phyloP scores from a whole-genome alignment of 208 protist genomes.

The Leishmania tarentolae region DNA sequence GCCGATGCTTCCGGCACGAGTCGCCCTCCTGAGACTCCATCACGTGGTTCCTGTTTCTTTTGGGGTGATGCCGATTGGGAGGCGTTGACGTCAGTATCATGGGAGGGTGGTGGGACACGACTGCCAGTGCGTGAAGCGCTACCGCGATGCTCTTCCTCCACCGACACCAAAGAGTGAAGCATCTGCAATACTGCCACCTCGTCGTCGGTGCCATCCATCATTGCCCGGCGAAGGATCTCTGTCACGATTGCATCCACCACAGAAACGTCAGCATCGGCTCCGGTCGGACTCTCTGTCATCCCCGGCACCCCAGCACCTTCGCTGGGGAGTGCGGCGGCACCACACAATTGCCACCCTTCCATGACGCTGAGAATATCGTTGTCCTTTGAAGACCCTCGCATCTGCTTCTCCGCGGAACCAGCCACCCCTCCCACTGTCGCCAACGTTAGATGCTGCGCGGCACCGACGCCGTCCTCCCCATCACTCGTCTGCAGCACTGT shows the following conservation, averaged over 20 bases:
- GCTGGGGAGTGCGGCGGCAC: neutral
- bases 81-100: neutral
- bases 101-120: neutral
- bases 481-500: conserved; percentile 47
- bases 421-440: no score
- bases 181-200: neutral
- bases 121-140: neutral
- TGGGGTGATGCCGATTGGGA: neutral
- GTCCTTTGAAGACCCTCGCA: conserved; percentile 11
- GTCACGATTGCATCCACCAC: conserved; percentile 12
- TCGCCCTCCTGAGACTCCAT: neutral
- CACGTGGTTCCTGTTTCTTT: neutral
- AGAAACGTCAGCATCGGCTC: neutral
- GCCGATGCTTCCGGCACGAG: neutral
- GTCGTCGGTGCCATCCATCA: conserved; percentile 3
- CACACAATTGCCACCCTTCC: neutral
- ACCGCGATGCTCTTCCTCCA: neutral
- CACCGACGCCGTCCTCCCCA: neutral
- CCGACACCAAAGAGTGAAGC: neutral
- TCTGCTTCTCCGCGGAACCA: conserved; percentile 13
- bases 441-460: neutral
- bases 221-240: conserved; percentile 22
- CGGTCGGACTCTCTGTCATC: no score
- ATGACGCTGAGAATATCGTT: neutral
- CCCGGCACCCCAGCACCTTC: neutral